Conservation (phyloP, 139 green algal genomes). For the Chlamydomonas applanata region DNA sequence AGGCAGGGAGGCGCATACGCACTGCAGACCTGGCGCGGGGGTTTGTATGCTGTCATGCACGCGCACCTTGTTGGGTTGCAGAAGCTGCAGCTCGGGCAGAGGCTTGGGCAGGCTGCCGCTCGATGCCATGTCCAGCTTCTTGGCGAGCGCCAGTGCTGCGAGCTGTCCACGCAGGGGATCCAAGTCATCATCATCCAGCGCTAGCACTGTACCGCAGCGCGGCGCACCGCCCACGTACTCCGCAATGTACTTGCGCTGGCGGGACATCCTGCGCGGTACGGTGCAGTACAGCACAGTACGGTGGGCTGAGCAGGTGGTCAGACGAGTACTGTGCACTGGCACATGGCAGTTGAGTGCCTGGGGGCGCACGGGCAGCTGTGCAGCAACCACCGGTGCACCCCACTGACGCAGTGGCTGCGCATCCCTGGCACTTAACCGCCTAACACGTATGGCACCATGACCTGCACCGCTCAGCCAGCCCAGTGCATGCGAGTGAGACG, state of each 20-base stretch:
- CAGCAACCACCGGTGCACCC: no score
- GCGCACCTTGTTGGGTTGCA: conserved; percentile 53
- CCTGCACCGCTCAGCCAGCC: no score
- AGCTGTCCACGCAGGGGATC: conserved; percentile 40
- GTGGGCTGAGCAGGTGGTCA: no score
- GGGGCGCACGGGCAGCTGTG: no score
- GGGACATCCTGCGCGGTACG: conserved; percentile 5
- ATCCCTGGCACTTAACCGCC: no score
- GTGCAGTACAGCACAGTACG: no score
- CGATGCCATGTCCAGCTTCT: conserved; percentile 31
- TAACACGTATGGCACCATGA: no score
- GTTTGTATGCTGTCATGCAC: not conserved
- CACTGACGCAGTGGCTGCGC: no score
- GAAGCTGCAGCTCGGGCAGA: conserved; percentile 40
- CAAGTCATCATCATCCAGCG: conserved; percentile 55
- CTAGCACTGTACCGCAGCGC: conserved; percentile 52
- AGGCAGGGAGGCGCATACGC: not conserved
- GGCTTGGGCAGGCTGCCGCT: not conserved
- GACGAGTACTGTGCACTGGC: no score
- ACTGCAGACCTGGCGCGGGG: not conserved
- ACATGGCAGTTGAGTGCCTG: no score
- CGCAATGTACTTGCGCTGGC: conserved; percentile 40
- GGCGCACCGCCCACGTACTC: conserved; percentile 43
- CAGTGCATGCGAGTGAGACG: no score
- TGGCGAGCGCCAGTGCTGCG: conserved; percentile 12